Conservation (phyloP, 345 rosid genomes). For the sweet orange (Citrus sinensis) region DVS_A1.0 CM039162.1:29363001-29363500, state of each 20-base stretch:
- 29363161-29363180: constrained; percentile 11
- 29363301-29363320: not conserved
- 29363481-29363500: no score
- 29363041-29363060: constrained; percentile 5
- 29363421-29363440: no score
- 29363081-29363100: constrained; percentile 15
- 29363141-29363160: not conserved
- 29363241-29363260: constrained; percentile 29
- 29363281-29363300: not conserved
- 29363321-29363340: no score
- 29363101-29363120: constrained; percentile 29
- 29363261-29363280: not conserved
- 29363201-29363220: not conserved
- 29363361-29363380: no score
- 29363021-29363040: not conserved
- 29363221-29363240: not conserved
- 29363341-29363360: no score
- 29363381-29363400: no score
- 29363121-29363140: not conserved
- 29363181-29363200: not conserved
- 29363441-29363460: no score
- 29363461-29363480: no score
- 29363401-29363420: no score
- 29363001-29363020: no score
- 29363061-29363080: constrained; percentile 4